These are phyloP conservation scores for Colletotrichum sp. DNA, from an alignment of 2,329 filamentous ascomycete species.

Conservation along the genomic window DNA sequence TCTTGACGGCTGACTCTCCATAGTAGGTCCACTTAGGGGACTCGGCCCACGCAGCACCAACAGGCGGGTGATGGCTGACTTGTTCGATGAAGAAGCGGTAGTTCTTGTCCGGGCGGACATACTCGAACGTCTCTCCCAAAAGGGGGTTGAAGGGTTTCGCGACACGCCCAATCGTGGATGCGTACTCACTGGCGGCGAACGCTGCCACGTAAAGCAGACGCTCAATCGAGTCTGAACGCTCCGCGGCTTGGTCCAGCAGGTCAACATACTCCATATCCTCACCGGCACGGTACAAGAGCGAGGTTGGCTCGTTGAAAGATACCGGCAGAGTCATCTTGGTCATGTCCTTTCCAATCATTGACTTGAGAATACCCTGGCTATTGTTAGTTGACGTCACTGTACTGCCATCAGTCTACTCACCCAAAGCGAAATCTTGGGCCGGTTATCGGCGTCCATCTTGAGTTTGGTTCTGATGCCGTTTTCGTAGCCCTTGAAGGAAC, in stretches of 20 bases:
- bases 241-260: slow-evolving; percentile 85
- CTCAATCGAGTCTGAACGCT: slow-evolving; percentile 85
- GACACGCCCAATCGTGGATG: slow-evolving; percentile 93
- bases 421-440: slow-evolving; percentile 95
- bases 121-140: slow-evolving; percentile 95
- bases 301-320: slow-evolving; percentile 98
- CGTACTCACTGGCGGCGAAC: slow-evolving; percentile 95
- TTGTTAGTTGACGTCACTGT: slow-evolving; percentile 25
- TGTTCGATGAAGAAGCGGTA: slow-evolving; percentile 99
- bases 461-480: slow-evolving; percentile 80
- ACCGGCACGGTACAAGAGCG: slow-evolving; percentile 88
- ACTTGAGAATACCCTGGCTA: slow-evolving; percentile 87
- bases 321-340: slow-evolving; percentile 99
- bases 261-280: slow-evolving; percentile 99
- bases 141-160: slow-evolving; percentile 98
- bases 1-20: slow-evolving; percentile 93
- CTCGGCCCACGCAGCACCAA: slow-evolving; percentile 93
- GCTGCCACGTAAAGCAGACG: slow-evolving; percentile 93
- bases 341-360: slow-evolving; percentile 99
- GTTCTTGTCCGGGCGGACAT: slow-evolving; percentile 92
- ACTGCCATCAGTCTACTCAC: slow-evolving; percentile 57
- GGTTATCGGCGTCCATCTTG: slow-evolving; percentile 89
- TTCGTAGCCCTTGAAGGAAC: slow-evolving; percentile 89
- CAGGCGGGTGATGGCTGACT: slow-evolving; percentile 94
- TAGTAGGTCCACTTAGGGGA: slow-evolving; percentile 96